A percentile compares a stretch with the other conserved stretches of the same genome.
These are phyloP conservation scores for Lachnellula hyalina DNA, from an alignment of 2,329 filamentous ascomycete genomes.

Conservation along the genomic window DNA sequence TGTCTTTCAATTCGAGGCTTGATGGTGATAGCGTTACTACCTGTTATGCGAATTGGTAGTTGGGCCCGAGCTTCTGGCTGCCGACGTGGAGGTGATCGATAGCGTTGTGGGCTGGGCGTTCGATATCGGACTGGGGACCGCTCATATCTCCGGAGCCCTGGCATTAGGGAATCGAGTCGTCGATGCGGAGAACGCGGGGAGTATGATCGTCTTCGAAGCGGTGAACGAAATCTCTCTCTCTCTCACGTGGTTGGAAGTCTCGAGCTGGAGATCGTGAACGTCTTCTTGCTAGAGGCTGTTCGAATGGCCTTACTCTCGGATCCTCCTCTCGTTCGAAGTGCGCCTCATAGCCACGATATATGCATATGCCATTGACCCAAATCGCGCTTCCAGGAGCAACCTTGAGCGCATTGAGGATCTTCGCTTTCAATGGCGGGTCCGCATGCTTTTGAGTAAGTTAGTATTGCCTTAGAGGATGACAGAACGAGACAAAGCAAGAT, in stretches of 20 bases:
- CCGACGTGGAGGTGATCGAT: background rate
- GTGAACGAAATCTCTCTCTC: background rate
- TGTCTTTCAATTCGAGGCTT: background rate
- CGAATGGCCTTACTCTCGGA: constrained; percentile 8
- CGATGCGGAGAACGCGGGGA: constrained; percentile 4
- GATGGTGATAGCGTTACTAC: constrained; percentile 9
- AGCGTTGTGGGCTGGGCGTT: constrained; percentile 6
- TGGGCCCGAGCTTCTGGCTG: background rate
- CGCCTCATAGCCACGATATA: constrained; percentile 19
- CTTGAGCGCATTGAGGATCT: constrained; percentile 20
- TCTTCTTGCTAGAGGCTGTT: constrained; percentile 9
- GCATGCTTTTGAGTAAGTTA: background rate
- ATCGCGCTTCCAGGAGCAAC: constrained; percentile 21
- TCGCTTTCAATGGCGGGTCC: constrained; percentile 13
- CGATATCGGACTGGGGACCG: background rate
- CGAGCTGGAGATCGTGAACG: constrained; percentile 6
- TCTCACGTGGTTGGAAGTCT: background rate
- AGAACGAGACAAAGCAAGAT: too few species aligned
- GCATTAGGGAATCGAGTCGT: background rate
- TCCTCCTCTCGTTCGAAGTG: constrained; percentile 9
- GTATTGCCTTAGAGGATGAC: too few species aligned
- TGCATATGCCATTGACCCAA: constrained; percentile 17
- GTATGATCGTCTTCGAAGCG: constrained; percentile 2
- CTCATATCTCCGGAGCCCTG: background rate
- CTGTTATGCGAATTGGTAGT: background rate